Percentiles rank a stretch among this genome's conserved stretches.
phyloP scores from a whole-genome alignment of 768 basidiomycete species.

The Trametes villosa region DNA sequence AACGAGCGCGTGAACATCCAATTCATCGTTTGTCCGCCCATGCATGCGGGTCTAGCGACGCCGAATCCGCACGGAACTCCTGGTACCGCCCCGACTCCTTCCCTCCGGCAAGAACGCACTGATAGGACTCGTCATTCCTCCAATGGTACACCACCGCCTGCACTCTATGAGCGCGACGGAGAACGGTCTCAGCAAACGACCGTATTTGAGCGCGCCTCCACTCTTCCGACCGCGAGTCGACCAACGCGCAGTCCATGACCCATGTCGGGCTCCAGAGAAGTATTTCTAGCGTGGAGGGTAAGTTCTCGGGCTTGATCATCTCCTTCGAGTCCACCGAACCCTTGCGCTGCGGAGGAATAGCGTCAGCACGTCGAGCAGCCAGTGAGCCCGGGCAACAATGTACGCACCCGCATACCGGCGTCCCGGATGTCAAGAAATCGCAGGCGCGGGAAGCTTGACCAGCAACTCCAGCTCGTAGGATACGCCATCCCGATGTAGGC shows the following conservation, averaged over 20 bases:
- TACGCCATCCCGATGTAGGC: no score
- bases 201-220: not conserved
- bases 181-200: not conserved
- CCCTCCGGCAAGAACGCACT: not conserved
- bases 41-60: not conserved
- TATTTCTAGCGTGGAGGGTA: not conserved
- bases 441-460: not conserved
- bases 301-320: not conserved
- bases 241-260: not conserved
- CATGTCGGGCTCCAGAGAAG: constrained; percentile 7
- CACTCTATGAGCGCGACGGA: not conserved
- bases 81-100: not conserved
- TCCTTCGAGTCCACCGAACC: not conserved
- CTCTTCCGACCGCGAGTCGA: not conserved
- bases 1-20: not conserved
- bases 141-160: constrained; percentile 7
- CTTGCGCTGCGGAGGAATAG: not conserved
- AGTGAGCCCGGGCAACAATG: not conserved
- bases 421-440: constrained; percentile 2
- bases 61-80: not conserved
- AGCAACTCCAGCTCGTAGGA: no score
- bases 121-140: not conserved
- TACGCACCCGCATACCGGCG: not conserved
- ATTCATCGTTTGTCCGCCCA: not conserved
- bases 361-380: not conserved